Base-by-base conservation (phyloP, 2,329 filamentous ascomycete genomes). In the Aspergillus transmontanensis region DNA sequence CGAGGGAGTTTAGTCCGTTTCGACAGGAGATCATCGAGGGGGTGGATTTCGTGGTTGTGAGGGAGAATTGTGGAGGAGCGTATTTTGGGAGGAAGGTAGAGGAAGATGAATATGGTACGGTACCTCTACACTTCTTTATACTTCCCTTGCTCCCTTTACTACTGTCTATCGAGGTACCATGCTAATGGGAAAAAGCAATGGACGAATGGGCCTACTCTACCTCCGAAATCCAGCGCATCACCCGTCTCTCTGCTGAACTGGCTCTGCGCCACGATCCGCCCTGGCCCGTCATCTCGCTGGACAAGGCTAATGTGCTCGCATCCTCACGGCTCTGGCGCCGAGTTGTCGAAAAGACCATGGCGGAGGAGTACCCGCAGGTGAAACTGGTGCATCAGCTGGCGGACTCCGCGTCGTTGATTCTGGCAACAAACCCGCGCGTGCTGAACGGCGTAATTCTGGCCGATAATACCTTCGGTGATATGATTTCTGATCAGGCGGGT, bases 261-360 rank as follows among this genome's bases (percentile, higher is more conserved):
- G 93, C 94, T 2, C 84, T 92, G 34, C 88, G 88, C 28, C 86
- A 89, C 66, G 83, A 90, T 72, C 90, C 90, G 1, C 89, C 90
- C 0, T 85, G 89, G 64, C 89, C 89, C 43, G 91, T 97, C 34
- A 92, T 88, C 86, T 92, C 88, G 70, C 83, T 96, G 70, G 94
- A 97, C 80, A 97, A 97, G 86, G 94, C 94, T 32, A 97, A 97
- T 75, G 93, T 97, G 43, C 85, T 97, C 66, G 93, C 93, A 1
- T 95, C 92, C 7, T 92, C 89, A 74, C 83, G 94, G 21, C 83
- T 97, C 66, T 97, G 93, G 94, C 85, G 93, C 64, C 92, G 90
- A 79, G 90, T 91, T 2, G 90, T 96, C 53, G 87, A 87, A 57
- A 90, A 94, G 79, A 87, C 92, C 56, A 93, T 96, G 83, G 85